Evolutionary conservation across 371 early-diverging fungal genomes (phyloP).

Genomic region (Nematocida sp.): DNA sequence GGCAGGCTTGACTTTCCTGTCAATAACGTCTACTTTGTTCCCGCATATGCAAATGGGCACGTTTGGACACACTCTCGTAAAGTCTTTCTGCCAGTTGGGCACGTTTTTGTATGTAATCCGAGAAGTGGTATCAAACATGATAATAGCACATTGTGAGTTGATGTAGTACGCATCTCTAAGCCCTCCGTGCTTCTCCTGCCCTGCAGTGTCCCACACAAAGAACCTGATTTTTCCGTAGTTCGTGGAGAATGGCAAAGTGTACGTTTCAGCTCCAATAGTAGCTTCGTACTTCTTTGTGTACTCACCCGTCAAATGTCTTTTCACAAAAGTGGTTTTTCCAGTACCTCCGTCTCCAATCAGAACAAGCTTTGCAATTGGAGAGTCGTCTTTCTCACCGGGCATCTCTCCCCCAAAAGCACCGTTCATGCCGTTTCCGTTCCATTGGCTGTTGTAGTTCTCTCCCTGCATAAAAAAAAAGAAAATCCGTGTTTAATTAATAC

Average conservation of each 20-base stretch:
- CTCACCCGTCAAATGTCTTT: constrained; percentile 97
- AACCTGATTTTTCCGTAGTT: constrained; percentile 87
- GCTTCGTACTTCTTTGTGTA: constrained; percentile 98
- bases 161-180: constrained; percentile 99
- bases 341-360: constrained; percentile 98
- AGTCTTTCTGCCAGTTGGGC: constrained; percentile 98
- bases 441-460: constrained; percentile 8
- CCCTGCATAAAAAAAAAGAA: constrained; percentile 26
- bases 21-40: constrained; percentile 99
- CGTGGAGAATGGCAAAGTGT: constrained; percentile 88
- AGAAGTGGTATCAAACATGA: constrained; percentile 99
- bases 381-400: background rate
- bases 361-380: constrained; percentile 59
- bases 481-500: background rate
- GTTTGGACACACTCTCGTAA: constrained; percentile 80
- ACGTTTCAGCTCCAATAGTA: constrained; percentile 97
- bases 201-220: constrained; percentile 87
- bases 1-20: constrained; percentile 98
- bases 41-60: constrained; percentile 99
- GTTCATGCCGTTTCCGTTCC: constrained; percentile 2
- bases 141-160: constrained; percentile 96
- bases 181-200: constrained; percentile 99
- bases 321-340: constrained; percentile 99
- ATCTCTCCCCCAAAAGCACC: background rate
- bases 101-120: constrained; percentile 99